Evolutionary conservation across 257 asterid genomes (phyloP), one percentile per base, ranked within the genome.

Genomic region (Nicotiana undulata): DNA sequence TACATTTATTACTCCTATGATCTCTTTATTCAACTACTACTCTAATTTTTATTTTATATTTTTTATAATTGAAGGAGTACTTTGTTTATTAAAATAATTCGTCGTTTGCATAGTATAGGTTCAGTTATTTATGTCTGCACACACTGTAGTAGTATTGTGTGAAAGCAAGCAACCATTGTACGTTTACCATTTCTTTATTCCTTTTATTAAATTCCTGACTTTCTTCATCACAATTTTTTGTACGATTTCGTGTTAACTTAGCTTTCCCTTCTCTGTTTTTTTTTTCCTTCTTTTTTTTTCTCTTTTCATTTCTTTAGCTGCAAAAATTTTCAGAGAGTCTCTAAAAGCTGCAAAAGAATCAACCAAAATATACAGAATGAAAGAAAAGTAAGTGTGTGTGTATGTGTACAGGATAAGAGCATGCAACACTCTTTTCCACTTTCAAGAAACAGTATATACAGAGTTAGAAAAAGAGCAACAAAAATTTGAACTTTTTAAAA

Each of bases 221-320:
- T 75, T 63, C 77, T 81, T 70, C 28, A 3, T 61, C 26, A 11
- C 6, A 66, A 75, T 28, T 74, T 63, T 77, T 82, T 32, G 66
- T 81, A 86, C 84, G 87, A 83, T 91, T 92, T 90, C 96, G 94
- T 90, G 94, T 87, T 80, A 82, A 83, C 52, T 55, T 79, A 77
- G 88, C 83, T 81, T 84, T 89, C 83, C 86, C n/a, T 32, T 10
- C 10, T 17, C 22, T 16, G 0, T 9, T 6, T 12, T 12, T 37
- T 3, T 5, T 31, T 16, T 70, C 86, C n/a, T n/a, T n/a, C n/a
- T n/a, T n/a, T n/a, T n/a, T n/a, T n/a, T n/a, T n/a, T n/a, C n/a
- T n/a, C n/a, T n/a, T 76, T 83, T 70, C 58, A 68, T 72, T 84
- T 83, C 82, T 85, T 72, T 75, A 81, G 64, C 87, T 82, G 65